These are phyloP conservation scores for Diplodia intermedia DNA, from an alignment of 2,329 filamentous ascomycete species.

Conservation along the genomic window DNA sequence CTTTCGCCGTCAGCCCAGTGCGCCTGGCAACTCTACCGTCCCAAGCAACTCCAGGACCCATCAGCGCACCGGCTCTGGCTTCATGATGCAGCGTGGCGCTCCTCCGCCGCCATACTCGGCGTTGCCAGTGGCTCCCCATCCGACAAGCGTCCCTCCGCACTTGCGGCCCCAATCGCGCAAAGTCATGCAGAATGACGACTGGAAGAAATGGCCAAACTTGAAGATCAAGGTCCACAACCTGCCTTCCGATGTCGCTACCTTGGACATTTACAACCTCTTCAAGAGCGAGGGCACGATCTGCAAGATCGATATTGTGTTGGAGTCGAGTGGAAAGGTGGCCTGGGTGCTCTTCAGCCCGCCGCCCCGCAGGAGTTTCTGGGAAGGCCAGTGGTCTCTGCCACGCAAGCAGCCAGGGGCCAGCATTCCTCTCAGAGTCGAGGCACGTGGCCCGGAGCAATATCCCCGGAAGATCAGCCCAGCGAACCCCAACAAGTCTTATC, in stretches of 20 bases:
- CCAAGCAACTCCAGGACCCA: background rate
- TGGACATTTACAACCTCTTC: constrained; percentile 35
- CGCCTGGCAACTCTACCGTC: background rate
- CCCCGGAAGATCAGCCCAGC: constrained; percentile 37
- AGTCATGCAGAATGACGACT: background rate
- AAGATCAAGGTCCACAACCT: constrained; percentile 34
- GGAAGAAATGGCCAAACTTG: constrained; percentile 33
- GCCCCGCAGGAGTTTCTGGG: constrained; percentile 12
- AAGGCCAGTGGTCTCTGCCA: background rate
- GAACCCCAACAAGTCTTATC: constrained; percentile 38
- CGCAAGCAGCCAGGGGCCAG: too few relatives aligned
- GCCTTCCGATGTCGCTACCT: constrained; percentile 34
- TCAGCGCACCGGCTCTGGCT: background rate
- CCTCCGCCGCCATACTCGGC: background rate
- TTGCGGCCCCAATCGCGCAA: background rate
- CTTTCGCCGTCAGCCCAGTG: background rate
- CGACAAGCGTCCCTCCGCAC: background rate
- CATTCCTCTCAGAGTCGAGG: background rate
- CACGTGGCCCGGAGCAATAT: background rate
- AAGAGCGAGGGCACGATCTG: constrained; percentile 40
- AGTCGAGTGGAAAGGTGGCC: background rate
- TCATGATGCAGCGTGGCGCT: background rate
- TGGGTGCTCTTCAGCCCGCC: constrained; percentile 23
- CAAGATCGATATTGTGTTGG: constrained; percentile 41
- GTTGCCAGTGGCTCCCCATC: background rate